A percentile compares a stretch with the other conserved stretches of the same genome.
phyloP scores from a whole-genome alignment of 192 early-diverging fungal species.

The Mortierella claussenii region DNA sequence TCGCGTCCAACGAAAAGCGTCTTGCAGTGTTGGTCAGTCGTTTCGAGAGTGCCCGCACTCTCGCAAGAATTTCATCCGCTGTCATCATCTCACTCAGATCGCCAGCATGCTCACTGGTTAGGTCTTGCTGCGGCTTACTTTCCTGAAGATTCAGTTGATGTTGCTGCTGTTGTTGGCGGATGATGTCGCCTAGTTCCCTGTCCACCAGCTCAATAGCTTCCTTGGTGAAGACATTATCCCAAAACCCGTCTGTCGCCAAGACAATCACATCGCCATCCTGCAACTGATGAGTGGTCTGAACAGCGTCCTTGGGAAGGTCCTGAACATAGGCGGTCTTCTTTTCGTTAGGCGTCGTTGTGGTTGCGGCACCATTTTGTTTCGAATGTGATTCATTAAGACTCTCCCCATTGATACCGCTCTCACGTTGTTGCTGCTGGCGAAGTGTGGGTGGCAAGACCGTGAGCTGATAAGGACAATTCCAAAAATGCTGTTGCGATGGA shows the following conservation, averaged over 20 bases:
- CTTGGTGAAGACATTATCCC: constrained; percentile 67
- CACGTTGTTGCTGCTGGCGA: constrained; percentile 46
- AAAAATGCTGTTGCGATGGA: constrained; percentile 70
- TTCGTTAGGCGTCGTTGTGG: background rate
- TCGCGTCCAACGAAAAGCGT: constrained; percentile 56
- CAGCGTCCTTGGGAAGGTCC: constrained; percentile 65
- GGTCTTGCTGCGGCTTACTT: background rate
- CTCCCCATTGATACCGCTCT: background rate
- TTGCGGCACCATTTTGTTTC: background rate
- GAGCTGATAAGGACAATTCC: constrained; percentile 72
- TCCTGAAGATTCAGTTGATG: background rate
- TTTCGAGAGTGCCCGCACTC: constrained; percentile 59
- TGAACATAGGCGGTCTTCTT: constrained; percentile 47
- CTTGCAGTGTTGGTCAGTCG: constrained; percentile 63
- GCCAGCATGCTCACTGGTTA: too few species aligned
- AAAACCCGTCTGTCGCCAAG: constrained; percentile 68
- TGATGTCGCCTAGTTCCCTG: constrained; percentile 51
- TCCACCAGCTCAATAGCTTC: constrained; percentile 65
- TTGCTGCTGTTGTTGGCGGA: constrained; percentile 16
- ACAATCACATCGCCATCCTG: constrained; percentile 68
- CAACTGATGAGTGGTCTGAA: constrained; percentile 59
- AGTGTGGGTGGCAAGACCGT: constrained; percentile 62
- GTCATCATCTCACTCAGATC: constrained; percentile 5
- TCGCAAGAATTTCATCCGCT: constrained; percentile 51
- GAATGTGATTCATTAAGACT: background rate